Evolutionary conservation across 2,329 filamentous ascomycete genomes (phyloP), one percentile per base, ranked within the genome.

Genomic region (Lasiodiplodia sp.): DNA sequence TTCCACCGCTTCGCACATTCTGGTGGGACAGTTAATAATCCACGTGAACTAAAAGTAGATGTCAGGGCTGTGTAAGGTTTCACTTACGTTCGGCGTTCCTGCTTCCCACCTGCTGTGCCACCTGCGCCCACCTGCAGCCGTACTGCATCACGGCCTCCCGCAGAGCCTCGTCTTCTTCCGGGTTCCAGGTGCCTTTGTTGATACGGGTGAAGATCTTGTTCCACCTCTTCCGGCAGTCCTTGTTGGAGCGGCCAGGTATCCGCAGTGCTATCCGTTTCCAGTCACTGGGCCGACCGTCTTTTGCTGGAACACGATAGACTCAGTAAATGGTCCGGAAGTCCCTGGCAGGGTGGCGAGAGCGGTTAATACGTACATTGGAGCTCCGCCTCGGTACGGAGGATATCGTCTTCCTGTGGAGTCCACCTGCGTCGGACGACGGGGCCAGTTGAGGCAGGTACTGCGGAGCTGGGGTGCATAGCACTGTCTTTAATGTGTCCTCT

Each of bases 1-100:
- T 82, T 80, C 82, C 82, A 84, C 53, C 82, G 75, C 70, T 84
- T 83, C n/a, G 82, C 80, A 70, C 82, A 83, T 73, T 84, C 81
- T 83, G 62, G 18, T 34, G 44, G 2, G 12, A n/a, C 8, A n/a
- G 16, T 69, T 21, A n/a, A 68, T 70, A 7, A 71, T 70, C 38
- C 31, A 2, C 31, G 8, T 25, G 34, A 60, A 40, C 23, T 16
- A 28, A 25, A 6, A 23, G 23, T 2, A 38, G 11, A 58, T 70
- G 69, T 8, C 16, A 28, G 11, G 38, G 4, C 2, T 18, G 38
- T 34, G 8, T 6, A 8, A 8, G 38, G 12, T 12, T 16, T 56
- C 57, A 75, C 79, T 74, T 69, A 80, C 79, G 80, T 60, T 82
- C 80, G 69, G 79, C 79, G 71, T 78, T 79, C 31, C 82, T 74